phyloP scores from a whole-genome alignment of 2,329 filamentous ascomycete genomes.

The Westerdykella sp. region DNA sequence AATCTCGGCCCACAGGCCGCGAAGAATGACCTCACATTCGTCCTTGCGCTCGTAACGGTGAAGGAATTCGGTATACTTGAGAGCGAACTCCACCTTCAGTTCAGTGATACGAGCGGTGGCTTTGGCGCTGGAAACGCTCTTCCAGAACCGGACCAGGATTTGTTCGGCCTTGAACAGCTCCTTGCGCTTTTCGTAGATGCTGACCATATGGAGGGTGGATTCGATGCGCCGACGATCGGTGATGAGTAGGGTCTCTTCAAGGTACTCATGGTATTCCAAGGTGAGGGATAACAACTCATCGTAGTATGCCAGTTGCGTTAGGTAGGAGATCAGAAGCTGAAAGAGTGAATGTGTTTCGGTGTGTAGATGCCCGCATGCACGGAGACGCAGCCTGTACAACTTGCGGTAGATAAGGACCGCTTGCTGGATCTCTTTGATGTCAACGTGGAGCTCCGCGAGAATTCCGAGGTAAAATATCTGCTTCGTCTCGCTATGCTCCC shows the following conservation, averaged over 20 bases:
- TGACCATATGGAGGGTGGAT: slow-evolving; percentile 11
- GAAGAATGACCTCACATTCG: slow-evolving; percentile 18
- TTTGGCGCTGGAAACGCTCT: slow-evolving; percentile 10
- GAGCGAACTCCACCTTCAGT: slow-evolving; percentile 15
- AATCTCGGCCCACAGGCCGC: slow-evolving; percentile 17
- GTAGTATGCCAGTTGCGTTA: slow-evolving; percentile 14
- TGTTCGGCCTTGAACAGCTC: slow-evolving; percentile 21
- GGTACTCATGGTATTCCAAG: slow-evolving; percentile 14
- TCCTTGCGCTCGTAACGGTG: slow-evolving; percentile 15
- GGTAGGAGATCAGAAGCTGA: slow-evolving; percentile 12
- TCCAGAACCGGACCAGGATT: slow-evolving; percentile 19
- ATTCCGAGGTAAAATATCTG: slow-evolving; percentile 16
- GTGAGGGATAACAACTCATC: slow-evolving; percentile 15
- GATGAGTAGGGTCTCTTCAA: slow-evolving; percentile 11
- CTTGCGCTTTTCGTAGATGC: slow-evolving; percentile 19
- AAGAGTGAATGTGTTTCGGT: slow-evolving; percentile 14
- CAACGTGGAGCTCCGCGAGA: slow-evolving; percentile 19
- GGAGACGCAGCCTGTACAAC: slow-evolving; percentile 16
- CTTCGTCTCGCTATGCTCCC: slow-evolving; percentile 10
- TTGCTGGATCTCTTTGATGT: slow-evolving; percentile 14
- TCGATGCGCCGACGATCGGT: slow-evolving; percentile 16
- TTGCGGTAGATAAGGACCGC: slow-evolving; percentile 19
- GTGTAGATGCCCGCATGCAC: slow-evolving; percentile 17
- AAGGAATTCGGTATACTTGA: slow-evolving; percentile 19
- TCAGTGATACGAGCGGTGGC: slow-evolving; percentile 12